These are phyloP conservation scores for Dispira simplex DNA, from an alignment of 192 early-diverging fungal species.

Conservation along the genomic window DNA sequence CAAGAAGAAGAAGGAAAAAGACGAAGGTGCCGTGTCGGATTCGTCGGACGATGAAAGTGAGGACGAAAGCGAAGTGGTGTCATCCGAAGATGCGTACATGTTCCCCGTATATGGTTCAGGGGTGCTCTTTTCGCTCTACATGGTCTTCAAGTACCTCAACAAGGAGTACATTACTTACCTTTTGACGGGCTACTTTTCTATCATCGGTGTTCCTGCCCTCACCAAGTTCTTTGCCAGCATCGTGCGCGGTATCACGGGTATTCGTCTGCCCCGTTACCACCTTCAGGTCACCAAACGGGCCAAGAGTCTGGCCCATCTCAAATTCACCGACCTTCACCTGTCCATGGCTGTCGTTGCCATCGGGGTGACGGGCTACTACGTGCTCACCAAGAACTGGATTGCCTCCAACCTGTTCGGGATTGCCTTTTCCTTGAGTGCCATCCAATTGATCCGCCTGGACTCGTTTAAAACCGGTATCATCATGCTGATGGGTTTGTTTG, in stretches of 20 bases:
- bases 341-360: constrained; percentile 34
- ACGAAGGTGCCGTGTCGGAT: constrained; percentile 31
- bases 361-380: constrained; percentile 54
- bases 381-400: constrained; percentile 84
- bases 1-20: neutral
- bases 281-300: constrained; percentile 31
- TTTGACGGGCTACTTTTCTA: constrained; percentile 70
- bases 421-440: constrained; percentile 71
- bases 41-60: constrained; percentile 38
- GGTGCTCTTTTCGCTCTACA: constrained; percentile 65
- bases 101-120: constrained; percentile 84
- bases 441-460: constrained; percentile 77
- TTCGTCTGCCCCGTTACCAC: constrained; percentile 56
- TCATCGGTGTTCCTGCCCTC: constrained; percentile 67
- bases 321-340: constrained; percentile 54
- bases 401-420: constrained; percentile 78
- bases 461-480: constrained; percentile 97
- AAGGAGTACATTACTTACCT: constrained; percentile 70
- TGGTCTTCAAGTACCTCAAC: constrained; percentile 75
- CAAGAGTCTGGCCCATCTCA: constrained; percentile 18
- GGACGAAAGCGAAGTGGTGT: constrained; percentile 66
- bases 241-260: constrained; percentile 26
- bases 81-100: constrained; percentile 78
- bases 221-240: constrained; percentile 45
- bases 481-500: constrained; percentile 75